Evolutionary conservation across 169 alveolate species (phyloP).

Genomic region (Plasmodium blacklocki): DNA sequence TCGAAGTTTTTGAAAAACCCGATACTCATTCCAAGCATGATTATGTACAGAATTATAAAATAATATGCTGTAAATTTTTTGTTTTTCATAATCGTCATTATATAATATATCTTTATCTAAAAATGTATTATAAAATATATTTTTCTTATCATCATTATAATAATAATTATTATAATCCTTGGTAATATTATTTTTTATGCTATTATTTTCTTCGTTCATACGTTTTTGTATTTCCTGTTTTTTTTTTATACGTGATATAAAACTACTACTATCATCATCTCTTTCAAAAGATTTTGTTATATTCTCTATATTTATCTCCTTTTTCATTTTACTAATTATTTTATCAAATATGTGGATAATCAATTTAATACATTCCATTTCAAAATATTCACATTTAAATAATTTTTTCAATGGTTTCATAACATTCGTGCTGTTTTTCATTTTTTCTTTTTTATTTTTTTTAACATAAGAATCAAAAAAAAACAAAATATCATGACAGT

Average conservation of each 20-base stretch:
- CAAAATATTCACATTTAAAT: constrained; percentile 59
- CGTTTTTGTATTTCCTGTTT: background rate
- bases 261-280: background rate
- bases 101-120: background rate
- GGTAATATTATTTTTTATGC: too few relatives aligned
- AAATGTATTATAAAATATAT: background rate
- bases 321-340: constrained; percentile 26
- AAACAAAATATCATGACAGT: constrained; percentile 42
- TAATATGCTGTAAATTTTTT: constrained; percentile 22
- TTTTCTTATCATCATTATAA: constrained; percentile 1
- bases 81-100: constrained; percentile 11
- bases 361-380: constrained; percentile 26
- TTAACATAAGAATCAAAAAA: constrained; percentile 66
- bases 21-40: background rate
- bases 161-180: background rate
- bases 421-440: constrained; percentile 3
- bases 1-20: constrained; percentile 6
- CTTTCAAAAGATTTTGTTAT: constrained; percentile 26
- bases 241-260: background rate
- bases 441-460: constrained; percentile 32
- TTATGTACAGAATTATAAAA: background rate
- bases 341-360: constrained; percentile 35
- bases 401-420: constrained; percentile 16
- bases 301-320: constrained; percentile 22
- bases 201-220: background rate